Percentiles rank a stretch among this genome's conserved stretches.
phyloP scores from a whole-genome alignment of 169 alveolate genomes.

The Cryptosporidium baileyi region DNA sequence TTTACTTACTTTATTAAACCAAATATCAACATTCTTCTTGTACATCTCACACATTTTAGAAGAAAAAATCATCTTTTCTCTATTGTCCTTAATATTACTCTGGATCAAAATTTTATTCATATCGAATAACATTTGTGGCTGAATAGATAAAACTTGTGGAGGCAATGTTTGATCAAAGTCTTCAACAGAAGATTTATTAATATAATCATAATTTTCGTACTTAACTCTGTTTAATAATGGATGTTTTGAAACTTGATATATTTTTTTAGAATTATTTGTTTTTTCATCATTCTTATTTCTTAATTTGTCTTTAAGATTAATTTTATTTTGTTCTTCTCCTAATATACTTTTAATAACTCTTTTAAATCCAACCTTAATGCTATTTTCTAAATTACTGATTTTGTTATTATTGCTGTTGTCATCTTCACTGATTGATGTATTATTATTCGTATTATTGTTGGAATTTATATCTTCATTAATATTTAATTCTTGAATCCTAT shows the following conservation, averaged over 20 bases:
- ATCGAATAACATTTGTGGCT: conserved; percentile 26
- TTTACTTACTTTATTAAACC: neutral
- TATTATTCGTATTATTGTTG: no score
- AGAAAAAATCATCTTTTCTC: neutral
- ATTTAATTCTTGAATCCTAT: neutral
- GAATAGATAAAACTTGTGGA: neutral
- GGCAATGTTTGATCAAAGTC: neutral
- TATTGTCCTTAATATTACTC: neutral
- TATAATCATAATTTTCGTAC: no score
- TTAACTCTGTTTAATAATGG: neutral
- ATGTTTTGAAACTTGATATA: neutral
- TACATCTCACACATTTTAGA: conserved; percentile 7
- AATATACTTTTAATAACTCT: neutral
- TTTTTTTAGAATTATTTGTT: neutral
- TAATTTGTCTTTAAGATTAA: no score
- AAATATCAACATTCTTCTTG: conserved; percentile 22
- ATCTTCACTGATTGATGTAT: neutral
- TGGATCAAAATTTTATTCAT: conserved; percentile 1
- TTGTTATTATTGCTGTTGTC: no score
- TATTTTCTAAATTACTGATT: neutral
- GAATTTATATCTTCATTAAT: neutral
- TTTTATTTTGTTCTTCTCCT: neutral
- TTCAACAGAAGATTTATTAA: neutral
- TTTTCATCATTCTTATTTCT: no score
- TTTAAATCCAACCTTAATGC: neutral